These are phyloP conservation scores for Aspergillus sp. DNA, from an alignment of 2,329 filamentous ascomycete genomes.

Conservation along the genomic window DNA sequence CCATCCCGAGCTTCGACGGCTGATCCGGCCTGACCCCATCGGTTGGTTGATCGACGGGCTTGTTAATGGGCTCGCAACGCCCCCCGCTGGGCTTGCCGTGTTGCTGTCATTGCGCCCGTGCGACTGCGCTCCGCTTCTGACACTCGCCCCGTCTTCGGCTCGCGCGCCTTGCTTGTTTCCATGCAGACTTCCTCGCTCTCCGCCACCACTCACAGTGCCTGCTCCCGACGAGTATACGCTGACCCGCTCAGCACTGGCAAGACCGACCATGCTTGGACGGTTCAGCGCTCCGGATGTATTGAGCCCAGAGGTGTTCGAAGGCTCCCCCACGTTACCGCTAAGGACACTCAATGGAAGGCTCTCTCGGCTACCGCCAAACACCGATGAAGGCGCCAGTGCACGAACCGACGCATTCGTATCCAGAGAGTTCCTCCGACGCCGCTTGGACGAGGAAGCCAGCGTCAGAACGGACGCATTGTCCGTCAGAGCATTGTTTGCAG, in stretches of 20 bases:
- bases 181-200: conserved; percentile 76
- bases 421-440: conserved; percentile 53
- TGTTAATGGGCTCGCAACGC: conserved; percentile 52
- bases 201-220: conserved; percentile 49
- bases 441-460: conserved; percentile 55
- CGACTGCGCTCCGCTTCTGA: conserved; percentile 66
- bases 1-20: conserved; percentile 37
- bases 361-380: conserved; percentile 56
- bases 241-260: conserved; percentile 50
- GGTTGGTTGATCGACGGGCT: conserved; percentile 15
- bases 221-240: conserved; percentile 69
- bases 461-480: conserved; percentile 59
- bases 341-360: conserved; percentile 55
- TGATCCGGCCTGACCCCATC: conserved; percentile 27
- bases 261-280: conserved; percentile 44
- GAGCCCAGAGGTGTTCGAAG: conserved; percentile 33
- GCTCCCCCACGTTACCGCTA: conserved; percentile 43
- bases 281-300: conserved; percentile 31
- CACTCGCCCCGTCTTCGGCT: conserved; percentile 60
- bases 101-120: conserved; percentile 77
- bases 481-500: conserved; percentile 54
- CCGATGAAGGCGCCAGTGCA: conserved; percentile 53
- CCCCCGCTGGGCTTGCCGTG: conserved; percentile 58
- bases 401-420: conserved; percentile 59
- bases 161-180: conserved; percentile 45